Percentiles rank a stretch among this genome's conserved stretches.
Conservation (phyloP, 768 basidiomycete species). For the Tricholoma saponaceum region DNA sequence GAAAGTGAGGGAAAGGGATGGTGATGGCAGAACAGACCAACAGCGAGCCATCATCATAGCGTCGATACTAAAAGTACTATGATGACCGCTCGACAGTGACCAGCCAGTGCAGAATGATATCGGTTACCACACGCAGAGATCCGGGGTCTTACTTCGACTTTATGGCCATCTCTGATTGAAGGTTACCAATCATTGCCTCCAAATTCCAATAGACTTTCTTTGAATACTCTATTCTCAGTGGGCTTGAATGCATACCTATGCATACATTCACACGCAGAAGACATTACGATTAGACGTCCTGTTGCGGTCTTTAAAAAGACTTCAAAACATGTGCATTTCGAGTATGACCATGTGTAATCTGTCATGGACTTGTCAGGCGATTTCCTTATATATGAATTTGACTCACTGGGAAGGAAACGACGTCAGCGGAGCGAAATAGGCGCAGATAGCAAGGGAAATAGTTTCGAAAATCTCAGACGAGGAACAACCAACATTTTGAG, state of each 20-base stretch:
- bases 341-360: background rate
- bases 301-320: background rate
- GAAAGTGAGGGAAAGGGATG: conserved; percentile 5
- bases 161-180: background rate
- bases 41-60: conserved; percentile 4
- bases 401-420: background rate
- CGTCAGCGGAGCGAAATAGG: background rate
- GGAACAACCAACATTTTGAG: background rate
- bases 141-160: background rate
- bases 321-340: background rate
- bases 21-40: conserved; percentile 5
- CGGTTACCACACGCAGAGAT: background rate
- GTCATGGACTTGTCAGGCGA: background rate
- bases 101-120: no score
- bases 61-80: background rate
- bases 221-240: background rate
- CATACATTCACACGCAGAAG: background rate
- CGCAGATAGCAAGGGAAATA: background rate
- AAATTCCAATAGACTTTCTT: background rate
- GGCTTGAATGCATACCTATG: background rate
- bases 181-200: background rate
- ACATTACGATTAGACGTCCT: background rate
- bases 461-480: background rate
- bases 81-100: no score
- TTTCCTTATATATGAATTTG: background rate